These are phyloP conservation scores for Phytophthora nicotianae DNA, from an alignment of 352 stramenopile species.

Conservation along the genomic window DNA sequence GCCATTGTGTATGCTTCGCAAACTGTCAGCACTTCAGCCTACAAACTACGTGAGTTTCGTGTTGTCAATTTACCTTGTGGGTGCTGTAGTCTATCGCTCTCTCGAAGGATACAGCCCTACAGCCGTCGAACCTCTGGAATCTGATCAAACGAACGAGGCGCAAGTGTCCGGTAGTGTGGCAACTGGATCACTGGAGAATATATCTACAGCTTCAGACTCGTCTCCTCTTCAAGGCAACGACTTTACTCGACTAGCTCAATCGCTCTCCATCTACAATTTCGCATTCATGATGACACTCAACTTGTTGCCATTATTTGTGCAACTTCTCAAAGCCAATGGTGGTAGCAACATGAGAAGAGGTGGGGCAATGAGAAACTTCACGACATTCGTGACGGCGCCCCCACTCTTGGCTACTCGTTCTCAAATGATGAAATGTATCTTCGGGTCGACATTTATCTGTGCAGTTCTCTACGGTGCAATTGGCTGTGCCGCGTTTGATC, in stretches of 20 bases:
- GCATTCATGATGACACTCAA: conserved; percentile 85
- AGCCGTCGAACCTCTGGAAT: conserved; percentile 1
- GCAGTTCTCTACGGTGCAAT: conserved; percentile 57
- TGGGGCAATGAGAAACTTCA: conserved; percentile 40
- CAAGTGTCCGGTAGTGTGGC: conserved; percentile 10
- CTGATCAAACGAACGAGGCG: conserved; percentile 18
- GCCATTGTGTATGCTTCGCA: conserved; percentile 64
- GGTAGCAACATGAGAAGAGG: conserved; percentile 27
- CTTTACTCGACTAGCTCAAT: conserved; percentile 48
- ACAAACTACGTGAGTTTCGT: conserved; percentile 75
- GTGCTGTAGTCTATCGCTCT: conserved; percentile 52
- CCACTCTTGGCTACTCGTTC: conserved; percentile 25
- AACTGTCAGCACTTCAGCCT: conserved; percentile 58
- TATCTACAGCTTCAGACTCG: background rate
- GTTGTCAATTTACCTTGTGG: conserved; percentile 64
- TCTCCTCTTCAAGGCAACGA: conserved; percentile 15
- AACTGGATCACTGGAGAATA: background rate
- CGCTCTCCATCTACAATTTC: conserved; percentile 81
- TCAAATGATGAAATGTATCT: conserved; percentile 57
- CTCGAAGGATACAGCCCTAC: conserved; percentile 17
- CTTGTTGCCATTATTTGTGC: conserved; percentile 71
- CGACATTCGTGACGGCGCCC: conserved; percentile 25
- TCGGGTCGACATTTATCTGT: conserved; percentile 44
- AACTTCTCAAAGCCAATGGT: conserved; percentile 43
- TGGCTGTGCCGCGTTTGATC: conserved; percentile 42